Conservation (phyloP, 805 yeast genomes). For the Saccharomycopsis javanensis region DNA sequence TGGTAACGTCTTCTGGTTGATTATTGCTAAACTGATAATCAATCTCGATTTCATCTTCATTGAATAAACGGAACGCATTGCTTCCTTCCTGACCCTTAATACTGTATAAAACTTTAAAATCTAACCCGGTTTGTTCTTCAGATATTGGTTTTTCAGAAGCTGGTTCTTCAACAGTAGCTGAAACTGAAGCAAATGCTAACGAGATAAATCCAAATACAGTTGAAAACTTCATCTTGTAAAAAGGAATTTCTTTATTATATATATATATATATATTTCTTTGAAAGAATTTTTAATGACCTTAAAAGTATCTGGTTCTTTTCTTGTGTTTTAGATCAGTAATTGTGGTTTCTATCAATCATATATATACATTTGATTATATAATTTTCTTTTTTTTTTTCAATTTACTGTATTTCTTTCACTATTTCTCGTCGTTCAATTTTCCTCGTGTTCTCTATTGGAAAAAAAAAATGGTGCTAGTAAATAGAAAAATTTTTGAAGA, state of each 20-base stretch:
- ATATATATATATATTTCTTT: too few relatives aligned
- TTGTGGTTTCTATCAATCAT: background rate
- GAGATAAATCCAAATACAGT: slow-evolving; percentile 5
- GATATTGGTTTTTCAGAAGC: slow-evolving; percentile 2
- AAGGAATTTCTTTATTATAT: background rate
- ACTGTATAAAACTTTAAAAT: slow-evolving; percentile 11
- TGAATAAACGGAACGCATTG: slow-evolving; percentile 27
- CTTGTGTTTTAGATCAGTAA: too few relatives aligned
- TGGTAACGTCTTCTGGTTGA: slow-evolving; percentile 39
- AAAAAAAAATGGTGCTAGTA: too few relatives aligned
- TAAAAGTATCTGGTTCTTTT: too few relatives aligned
- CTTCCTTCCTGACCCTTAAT: slow-evolving; percentile 6
- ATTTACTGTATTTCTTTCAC: background rate
- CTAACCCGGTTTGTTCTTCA: slow-evolving; percentile 3
- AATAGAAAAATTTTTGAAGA: background rate
- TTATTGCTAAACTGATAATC: slow-evolving; percentile 43
- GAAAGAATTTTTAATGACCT: too few relatives aligned
- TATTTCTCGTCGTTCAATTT: background rate
- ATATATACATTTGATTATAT: background rate
- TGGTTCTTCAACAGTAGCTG: slow-evolving; percentile 7
- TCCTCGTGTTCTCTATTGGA: background rate
- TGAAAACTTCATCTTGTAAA: slow-evolving; percentile 9
- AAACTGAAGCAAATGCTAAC: slow-evolving; percentile 3
- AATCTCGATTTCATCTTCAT: slow-evolving; percentile 46
- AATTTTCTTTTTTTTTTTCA: too few relatives aligned